These are phyloP conservation scores for Delonix regia DNA, from an alignment of 306 rosid genomes.

Conservation along the genomic window DNA sequence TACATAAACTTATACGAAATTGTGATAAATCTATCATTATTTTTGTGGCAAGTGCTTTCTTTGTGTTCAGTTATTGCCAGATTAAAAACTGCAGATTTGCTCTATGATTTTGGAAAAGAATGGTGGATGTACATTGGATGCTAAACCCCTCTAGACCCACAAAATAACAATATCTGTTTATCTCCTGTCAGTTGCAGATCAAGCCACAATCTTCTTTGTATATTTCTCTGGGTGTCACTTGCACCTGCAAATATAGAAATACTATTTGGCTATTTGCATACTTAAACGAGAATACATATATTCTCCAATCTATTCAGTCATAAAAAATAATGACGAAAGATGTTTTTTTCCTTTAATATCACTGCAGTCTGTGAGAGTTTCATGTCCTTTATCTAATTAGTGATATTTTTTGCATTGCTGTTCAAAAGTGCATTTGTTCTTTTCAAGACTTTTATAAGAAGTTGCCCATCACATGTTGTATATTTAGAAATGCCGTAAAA, in stretches of 20 bases:
- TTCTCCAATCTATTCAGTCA: neutral
- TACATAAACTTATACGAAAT: slow-evolving; percentile 2
- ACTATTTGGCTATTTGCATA: slow-evolving; percentile 15
- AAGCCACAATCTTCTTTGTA: neutral
- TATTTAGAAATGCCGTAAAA: neutral
- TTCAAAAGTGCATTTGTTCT: neutral
- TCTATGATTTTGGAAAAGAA: neutral
- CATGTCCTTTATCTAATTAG: neutral
- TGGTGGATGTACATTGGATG: neutral
- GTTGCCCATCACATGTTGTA: neutral
- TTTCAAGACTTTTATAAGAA: slow-evolving; percentile 12
- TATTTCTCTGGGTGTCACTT: neutral
- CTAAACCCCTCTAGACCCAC: neutral
- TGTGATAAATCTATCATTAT: neutral
- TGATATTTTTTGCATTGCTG: slow-evolving; percentile 2
- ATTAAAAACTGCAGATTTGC: neutral
- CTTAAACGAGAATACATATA: slow-evolving; percentile 5
- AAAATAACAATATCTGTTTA: neutral
- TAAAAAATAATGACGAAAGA: neutral
- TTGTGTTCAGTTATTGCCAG: slow-evolving; percentile 6
- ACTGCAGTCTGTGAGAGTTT: neutral
- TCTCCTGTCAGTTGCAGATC: neutral
- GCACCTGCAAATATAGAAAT: slow-evolving; percentile 3
- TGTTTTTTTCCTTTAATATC: neutral
- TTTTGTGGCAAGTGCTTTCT: neutral